These are phyloP conservation scores for Talaromyces borbonicus DNA, from an alignment of 495 filamentous ascomycete species.

Conservation along the genomic window DNA sequence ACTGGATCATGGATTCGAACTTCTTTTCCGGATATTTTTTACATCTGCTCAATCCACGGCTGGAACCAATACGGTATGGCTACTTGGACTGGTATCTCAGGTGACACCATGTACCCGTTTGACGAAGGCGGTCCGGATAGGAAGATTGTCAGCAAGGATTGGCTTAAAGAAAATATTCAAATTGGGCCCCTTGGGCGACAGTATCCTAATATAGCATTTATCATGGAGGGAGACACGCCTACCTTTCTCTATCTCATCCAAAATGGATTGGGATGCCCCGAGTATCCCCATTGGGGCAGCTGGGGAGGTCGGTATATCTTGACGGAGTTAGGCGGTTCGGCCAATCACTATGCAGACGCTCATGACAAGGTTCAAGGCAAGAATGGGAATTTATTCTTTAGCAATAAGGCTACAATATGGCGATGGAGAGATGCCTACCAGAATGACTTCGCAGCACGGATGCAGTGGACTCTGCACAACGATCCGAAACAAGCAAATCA, in stretches of 20 bases:
- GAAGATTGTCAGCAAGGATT: slow-evolving; percentile 27
- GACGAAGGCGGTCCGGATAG: slow-evolving; percentile 36
- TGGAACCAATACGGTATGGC: slow-evolving; percentile 40
- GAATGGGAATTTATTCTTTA: slow-evolving; percentile 24
- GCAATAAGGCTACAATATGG: slow-evolving; percentile 42
- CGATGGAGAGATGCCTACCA: slow-evolving; percentile 39
- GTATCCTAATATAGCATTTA: slow-evolving; percentile 34
- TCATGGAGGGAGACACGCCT: slow-evolving; percentile 39
- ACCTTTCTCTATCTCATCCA: slow-evolving; percentile 38
- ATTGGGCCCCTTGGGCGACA: slow-evolving; percentile 27
- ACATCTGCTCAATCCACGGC: slow-evolving; percentile 35
- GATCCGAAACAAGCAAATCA: slow-evolving; percentile 26
- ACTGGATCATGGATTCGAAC: slow-evolving; percentile 37
- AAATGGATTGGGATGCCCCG: slow-evolving; percentile 35
- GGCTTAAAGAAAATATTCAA: slow-evolving; percentile 38
- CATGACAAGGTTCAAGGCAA: slow-evolving; percentile 29
- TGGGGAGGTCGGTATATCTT: slow-evolving; percentile 38
- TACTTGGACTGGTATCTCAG: slow-evolving; percentile 37
- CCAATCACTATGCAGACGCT: slow-evolving; percentile 31
- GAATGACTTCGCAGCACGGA: slow-evolving; percentile 40
- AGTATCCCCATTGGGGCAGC: slow-evolving; percentile 33
- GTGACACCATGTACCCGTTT: slow-evolving; percentile 33
- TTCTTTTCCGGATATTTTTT: slow-evolving; percentile 35
- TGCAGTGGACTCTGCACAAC: slow-evolving; percentile 34
- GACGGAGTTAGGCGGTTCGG: slow-evolving; percentile 13